Conservation (phyloP, 2,329 filamentous ascomycete genomes). For the Chaetothyriales sp. region DNA sequence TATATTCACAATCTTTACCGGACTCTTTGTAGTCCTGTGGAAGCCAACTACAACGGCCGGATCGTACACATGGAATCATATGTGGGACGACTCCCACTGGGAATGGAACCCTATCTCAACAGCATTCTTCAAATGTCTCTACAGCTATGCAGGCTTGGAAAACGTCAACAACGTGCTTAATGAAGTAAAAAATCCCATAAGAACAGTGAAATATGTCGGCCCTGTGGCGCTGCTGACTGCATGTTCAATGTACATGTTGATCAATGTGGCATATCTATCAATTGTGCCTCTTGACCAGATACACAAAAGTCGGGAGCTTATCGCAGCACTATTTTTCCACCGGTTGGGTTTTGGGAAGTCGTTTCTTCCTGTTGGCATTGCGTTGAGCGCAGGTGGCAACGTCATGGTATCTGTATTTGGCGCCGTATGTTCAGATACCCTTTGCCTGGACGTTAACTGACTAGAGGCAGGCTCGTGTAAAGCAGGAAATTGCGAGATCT, state of each 20-base stretch:
- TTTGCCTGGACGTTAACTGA: slow-evolving; percentile 3
- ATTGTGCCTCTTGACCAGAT: slow-evolving; percentile 57
- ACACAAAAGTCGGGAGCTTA: slow-evolving; percentile 50
- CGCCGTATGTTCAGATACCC: slow-evolving; percentile 34
- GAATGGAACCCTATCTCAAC: slow-evolving; percentile 55
- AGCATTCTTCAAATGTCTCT: slow-evolving; percentile 51
- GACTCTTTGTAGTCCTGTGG: slow-evolving; percentile 43
- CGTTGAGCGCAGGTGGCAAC: slow-evolving; percentile 54
- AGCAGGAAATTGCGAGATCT: slow-evolving; percentile 59
- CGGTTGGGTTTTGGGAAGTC: slow-evolving; percentile 42
- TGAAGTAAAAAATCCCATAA: slow-evolving; percentile 55
- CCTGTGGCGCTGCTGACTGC: slow-evolving; percentile 47
- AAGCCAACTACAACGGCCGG: slow-evolving; percentile 2
- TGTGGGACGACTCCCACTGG: slow-evolving; percentile 56
- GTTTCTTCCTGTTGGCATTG: slow-evolving; percentile 50
- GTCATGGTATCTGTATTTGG: slow-evolving; percentile 61
- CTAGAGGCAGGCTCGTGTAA: slow-evolving; percentile 45
- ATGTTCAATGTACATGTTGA: slow-evolving; percentile 51
- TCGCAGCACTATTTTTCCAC: slow-evolving; percentile 56
- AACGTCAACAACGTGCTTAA: slow-evolving; percentile 60
- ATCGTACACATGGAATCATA: slow-evolving; percentile 32
- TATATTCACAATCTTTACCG: slow-evolving; percentile 43
- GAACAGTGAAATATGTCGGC: slow-evolving; percentile 50
- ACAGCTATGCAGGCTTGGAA: slow-evolving; percentile 53
- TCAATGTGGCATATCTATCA: slow-evolving; percentile 51